These are phyloP conservation scores for Coemansia sp. DNA, from an alignment of 192 early-diverging fungal species.

Conservation along the genomic window DNA sequence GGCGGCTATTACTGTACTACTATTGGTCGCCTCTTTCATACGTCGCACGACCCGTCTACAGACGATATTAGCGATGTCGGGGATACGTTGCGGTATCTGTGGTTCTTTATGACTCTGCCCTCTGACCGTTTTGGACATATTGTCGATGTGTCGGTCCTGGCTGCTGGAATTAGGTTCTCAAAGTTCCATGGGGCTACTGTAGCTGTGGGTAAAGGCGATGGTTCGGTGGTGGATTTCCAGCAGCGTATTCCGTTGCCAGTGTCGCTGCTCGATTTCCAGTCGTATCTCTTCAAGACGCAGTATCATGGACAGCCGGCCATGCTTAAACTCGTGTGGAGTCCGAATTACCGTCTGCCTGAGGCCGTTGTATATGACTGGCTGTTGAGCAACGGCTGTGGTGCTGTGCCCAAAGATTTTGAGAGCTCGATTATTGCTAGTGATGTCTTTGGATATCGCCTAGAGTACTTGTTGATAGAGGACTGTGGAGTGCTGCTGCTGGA, in stretches of 20 bases:
- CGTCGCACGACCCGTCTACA: not conserved
- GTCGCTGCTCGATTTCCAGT: conserved; percentile 3
- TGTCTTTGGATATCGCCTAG: conserved; percentile 15
- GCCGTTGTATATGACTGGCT: conserved; percentile 9
- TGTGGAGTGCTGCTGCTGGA: conserved; percentile 12
- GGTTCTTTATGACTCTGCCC: not conserved
- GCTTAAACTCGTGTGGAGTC: conserved; percentile 19
- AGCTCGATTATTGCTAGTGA: not conserved
- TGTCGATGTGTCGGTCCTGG: not conserved
- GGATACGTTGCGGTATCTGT: conserved; percentile 4
- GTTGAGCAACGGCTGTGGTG: not conserved
- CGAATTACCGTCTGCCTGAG: conserved; percentile 10
- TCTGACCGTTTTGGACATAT: conserved; percentile 6
- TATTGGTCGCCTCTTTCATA: conserved; percentile 2
- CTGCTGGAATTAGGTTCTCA: not conserved
- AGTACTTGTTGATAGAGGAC: conserved; percentile 19
- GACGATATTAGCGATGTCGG: not conserved
- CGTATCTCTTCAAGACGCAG: conserved; percentile 1
- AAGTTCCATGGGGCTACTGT: not conserved
- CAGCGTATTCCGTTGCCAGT: not conserved
- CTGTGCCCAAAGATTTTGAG: conserved; percentile 6
- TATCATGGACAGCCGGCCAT: not conserved
- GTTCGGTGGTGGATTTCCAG: not conserved
- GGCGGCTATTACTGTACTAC: not conserved
- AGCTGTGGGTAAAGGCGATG: not conserved